A percentile compares a stretch with the other conserved stretches of the same genome.
Evolutionary conservation across 805 yeast species (phyloP).

Genomic region (Candida morakotiae): DNA sequence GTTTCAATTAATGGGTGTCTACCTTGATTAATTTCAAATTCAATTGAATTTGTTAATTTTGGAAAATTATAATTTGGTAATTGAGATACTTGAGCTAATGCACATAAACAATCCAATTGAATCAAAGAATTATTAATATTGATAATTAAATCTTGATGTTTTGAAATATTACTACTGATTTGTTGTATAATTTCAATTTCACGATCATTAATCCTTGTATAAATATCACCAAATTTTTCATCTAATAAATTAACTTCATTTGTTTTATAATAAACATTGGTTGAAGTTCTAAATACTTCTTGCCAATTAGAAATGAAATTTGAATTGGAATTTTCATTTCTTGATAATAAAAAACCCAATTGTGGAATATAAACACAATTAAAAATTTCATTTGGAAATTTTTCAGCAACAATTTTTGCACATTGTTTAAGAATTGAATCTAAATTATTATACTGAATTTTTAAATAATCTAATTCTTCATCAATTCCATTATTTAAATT

Average conservation of each 20-base stretch:
- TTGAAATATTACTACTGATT: constrained; percentile 2
- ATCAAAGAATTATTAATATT: not conserved
- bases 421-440: constrained; percentile 4
- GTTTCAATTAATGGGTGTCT: constrained; percentile 47
- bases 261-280: constrained; percentile 7
- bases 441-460: constrained; percentile 6
- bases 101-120: constrained; percentile 9
- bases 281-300: constrained; percentile 7
- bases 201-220: constrained; percentile 7
- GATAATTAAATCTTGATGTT: not conserved
- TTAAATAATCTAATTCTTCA: constrained; percentile 5
- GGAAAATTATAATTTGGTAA: constrained; percentile 5
- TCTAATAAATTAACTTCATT: constrained; percentile 4
- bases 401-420: constrained; percentile 1
- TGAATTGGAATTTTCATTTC: constrained; percentile 2
- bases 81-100: constrained; percentile 6
- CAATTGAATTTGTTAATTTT: not conserved
- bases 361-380: constrained; percentile 9
- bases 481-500: constrained; percentile 6
- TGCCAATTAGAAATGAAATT: constrained; percentile 2
- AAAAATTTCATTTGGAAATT: constrained; percentile 1
- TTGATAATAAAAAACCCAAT: constrained; percentile 9
- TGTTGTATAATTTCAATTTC: constrained; percentile 10
- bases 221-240: constrained; percentile 8
- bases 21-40: constrained; percentile 33